phyloP scores from a whole-genome alignment of 495 filamentous ascomycete species.

The Annulohypoxylon nitens region DNA sequence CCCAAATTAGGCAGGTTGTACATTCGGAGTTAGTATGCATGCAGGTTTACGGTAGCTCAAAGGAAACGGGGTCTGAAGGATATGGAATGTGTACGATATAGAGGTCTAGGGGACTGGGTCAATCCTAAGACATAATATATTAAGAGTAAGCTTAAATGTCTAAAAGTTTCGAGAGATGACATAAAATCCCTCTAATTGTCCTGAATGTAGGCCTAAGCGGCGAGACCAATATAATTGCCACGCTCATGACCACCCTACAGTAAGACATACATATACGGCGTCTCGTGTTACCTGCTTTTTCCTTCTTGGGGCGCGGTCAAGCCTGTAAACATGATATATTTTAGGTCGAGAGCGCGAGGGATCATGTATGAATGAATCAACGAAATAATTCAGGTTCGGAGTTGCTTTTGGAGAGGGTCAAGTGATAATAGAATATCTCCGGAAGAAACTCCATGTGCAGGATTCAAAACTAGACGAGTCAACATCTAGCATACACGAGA shows the following conservation, averaged over 20 bases:
- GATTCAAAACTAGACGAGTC: not conserved
- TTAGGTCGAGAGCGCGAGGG: not conserved
- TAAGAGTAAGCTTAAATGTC: constrained; percentile 1
- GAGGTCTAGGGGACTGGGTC: not conserved
- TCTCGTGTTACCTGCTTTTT: not conserved
- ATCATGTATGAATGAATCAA: not conserved
- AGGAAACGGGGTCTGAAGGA: not conserved
- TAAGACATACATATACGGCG: constrained; percentile 6
- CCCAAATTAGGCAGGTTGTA: constrained; percentile 40
- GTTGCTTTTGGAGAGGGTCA: not conserved
- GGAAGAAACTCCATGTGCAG: not conserved
- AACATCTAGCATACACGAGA: constrained; percentile 19
- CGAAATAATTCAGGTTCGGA: not conserved
- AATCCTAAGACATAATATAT: constrained; percentile 21
- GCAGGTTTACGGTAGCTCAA: not conserved
- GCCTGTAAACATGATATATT: not conserved
- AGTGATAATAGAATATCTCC: not conserved
- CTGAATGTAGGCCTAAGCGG: not conserved
- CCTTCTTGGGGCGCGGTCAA: not conserved
- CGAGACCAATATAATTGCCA: not conserved
- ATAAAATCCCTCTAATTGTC: not conserved
- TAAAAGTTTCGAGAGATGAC: not conserved
- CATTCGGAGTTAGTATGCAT: constrained; percentile 18
- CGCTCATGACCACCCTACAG: not conserved
- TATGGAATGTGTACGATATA: not conserved